Percentiles rank a stretch among this genome's conserved stretches.
These are phyloP conservation scores for Brachypodium distachyon DNA, from an alignment of 202 grass and related monocot genomes.

Conservation along the genomic window DNA sequence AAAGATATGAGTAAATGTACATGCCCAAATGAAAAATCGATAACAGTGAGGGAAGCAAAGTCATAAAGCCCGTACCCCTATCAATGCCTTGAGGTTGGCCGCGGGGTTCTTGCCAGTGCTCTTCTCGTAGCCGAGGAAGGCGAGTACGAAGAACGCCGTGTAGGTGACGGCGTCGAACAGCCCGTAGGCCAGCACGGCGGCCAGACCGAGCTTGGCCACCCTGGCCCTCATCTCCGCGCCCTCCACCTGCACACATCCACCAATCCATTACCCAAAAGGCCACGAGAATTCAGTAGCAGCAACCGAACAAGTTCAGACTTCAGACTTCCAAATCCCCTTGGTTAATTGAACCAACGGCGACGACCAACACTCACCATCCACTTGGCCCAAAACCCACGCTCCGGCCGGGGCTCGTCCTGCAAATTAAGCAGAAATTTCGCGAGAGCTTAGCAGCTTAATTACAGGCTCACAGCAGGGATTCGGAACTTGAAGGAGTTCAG, in stretches of 20 bases:
- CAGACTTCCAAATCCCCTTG: neutral
- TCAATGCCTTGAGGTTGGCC: constrained; percentile 49
- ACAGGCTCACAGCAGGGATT: neutral
- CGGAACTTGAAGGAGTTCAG: neutral
- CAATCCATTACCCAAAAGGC: neutral
- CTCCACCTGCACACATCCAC: constrained; percentile 5
- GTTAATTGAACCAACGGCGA: neutral
- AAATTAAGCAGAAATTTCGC: neutral
- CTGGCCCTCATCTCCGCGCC: constrained; percentile 46
- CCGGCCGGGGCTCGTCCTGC: constrained; percentile 21
- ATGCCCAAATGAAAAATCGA: neutral
- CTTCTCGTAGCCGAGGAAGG: constrained; percentile 68
- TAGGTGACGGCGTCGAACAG: constrained; percentile 59
- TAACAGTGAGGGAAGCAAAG: neutral
- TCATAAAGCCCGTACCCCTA: constrained; percentile 28
- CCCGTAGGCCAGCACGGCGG: constrained; percentile 44
- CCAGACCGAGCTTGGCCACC: constrained; percentile 45
- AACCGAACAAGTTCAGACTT: neutral
- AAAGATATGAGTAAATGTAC: neutral
- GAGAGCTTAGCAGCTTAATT: neutral
- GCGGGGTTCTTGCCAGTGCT: constrained; percentile 62
- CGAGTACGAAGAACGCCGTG: constrained; percentile 54
- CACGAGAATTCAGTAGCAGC: neutral
- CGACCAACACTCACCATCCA: constrained; percentile 39
- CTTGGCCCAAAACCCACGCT: constrained; percentile 33